Evolutionary conservation across 2,329 filamentous ascomycete species (phyloP).

Genomic region (Penicillium decumbens): DNA sequence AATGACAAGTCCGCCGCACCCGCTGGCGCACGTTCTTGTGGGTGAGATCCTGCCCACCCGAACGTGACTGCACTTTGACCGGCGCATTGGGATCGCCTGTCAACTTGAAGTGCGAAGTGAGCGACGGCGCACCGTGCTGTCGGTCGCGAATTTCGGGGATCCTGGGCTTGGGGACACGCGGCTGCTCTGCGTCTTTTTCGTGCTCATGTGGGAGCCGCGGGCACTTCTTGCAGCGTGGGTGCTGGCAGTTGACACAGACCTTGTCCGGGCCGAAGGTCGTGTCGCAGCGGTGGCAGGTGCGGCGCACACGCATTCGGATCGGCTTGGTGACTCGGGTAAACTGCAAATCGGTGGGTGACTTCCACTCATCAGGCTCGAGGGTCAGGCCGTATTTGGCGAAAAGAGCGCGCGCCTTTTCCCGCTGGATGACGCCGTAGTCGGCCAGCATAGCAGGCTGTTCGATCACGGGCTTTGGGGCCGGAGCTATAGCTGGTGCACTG

Average conservation of each 20-base stretch:
- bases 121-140: conserved; percentile 43
- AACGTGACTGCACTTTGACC: conserved; percentile 56
- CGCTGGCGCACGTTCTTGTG: conserved; percentile 68
- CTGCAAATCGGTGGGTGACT: conserved; percentile 30
- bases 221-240: conserved; percentile 76
- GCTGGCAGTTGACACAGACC: conserved; percentile 71
- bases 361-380: conserved; percentile 43
- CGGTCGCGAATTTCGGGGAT: conserved; percentile 26
- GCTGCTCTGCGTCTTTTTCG: conserved; percentile 51
- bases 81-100: conserved; percentile 29
- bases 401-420: conserved; percentile 42
- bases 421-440: conserved; percentile 38
- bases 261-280: conserved; percentile 68
- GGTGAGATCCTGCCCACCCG: conserved; percentile 65
- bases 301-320: conserved; percentile 47
- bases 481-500: conserved; percentile 3
- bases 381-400: conserved; percentile 47
- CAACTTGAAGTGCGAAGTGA: conserved; percentile 13
- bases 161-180: conserved; percentile 36
- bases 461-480: conserved; percentile 5
- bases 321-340: conserved; percentile 44
- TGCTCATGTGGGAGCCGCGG: conserved; percentile 66
- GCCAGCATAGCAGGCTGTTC: conserved; percentile 21
- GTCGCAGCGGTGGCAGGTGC: conserved; percentile 74
- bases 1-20: conserved; percentile 70